Base-by-base conservation (phyloP, 225 moss, liverwort and hornwort species). In the Bryoerythrophyllum caledonicum region DNA sequence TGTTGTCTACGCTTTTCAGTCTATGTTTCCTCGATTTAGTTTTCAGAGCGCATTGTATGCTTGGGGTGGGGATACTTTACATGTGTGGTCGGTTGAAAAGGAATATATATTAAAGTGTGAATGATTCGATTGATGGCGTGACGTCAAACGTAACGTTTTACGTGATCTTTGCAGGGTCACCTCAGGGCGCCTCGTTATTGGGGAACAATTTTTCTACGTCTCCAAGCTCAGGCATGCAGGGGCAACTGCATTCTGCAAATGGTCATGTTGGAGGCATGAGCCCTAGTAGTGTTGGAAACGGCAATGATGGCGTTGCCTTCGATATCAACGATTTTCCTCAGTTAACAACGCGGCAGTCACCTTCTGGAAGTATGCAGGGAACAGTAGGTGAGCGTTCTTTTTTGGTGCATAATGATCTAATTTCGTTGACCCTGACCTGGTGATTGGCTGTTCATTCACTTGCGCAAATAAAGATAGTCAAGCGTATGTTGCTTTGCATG, bases 281-380 rank as follows among this genome's bases (percentile, higher is more conserved):
- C 54, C 83, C 91, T 58, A 69, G 74, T 68, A 89, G 82, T 74
- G 89, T 92, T 60, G 82, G 82, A 65, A 85, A 82, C 76, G 84
- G 83, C 41, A 94, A 81, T 65, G 94, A 93, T 80, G 96, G 90
- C 63, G 88, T 91, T 70, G 75, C 92, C 53, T 97, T 97, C 86
- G 94, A 97, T 67, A 90, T 97, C 76, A 97, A 85, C 70, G 96
- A 97, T 74, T 97, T 97, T 82, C 96, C 96, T 60, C 94, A 97
- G 79, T 68, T 97, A 70, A 81, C 88, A 53, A 83, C 94, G 56
- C 90, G 96, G 44, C 85, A 81, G 43, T 81, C 81, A 37, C 71
- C 81, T 1, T 78, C 85, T 72, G 81, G 78, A 13, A 78, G 64
- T 68, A 75, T 78, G 78, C 78, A 81, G 63, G 81, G 81, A 32